These are phyloP conservation scores for Glonium stellatum DNA, from an alignment of 495 filamentous ascomycete species.

Conservation along the genomic window DNA sequence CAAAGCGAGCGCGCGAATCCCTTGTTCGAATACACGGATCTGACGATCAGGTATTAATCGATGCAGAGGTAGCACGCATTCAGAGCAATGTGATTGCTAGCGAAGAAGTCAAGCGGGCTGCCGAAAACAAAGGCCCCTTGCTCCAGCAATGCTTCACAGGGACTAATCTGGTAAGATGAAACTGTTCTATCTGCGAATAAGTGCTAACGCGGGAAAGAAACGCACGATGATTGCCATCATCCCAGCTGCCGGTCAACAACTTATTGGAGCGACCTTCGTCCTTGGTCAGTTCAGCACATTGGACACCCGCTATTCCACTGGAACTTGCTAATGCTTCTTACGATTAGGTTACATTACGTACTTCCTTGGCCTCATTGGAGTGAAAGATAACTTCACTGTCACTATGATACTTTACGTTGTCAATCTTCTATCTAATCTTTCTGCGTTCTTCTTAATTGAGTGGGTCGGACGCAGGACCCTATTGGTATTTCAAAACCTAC, in stretches of 20 bases:
- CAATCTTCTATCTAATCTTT: constrained; percentile 2
- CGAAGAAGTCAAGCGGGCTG: not conserved
- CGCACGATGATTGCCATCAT: constrained; percentile 3
- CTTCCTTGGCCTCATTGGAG: not conserved
- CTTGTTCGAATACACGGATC: not conserved
- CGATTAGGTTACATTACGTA: constrained; percentile 4
- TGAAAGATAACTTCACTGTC: constrained; percentile 5
- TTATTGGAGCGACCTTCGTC: constrained; percentile 2
- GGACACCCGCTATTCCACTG: not conserved
- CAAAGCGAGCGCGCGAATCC: not conserved
- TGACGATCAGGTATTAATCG: not conserved
- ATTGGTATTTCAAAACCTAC: not conserved
- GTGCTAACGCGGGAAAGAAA: not conserved
- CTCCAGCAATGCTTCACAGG: not conserved
- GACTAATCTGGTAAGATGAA: not conserved
- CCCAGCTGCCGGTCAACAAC: constrained; percentile 4
- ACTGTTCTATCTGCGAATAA: not conserved
- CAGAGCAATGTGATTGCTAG: not conserved
- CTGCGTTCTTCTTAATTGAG: constrained; percentile 6
- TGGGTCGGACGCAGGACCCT: not conserved
- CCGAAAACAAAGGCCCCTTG: not conserved
- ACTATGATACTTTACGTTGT: constrained; percentile 3
- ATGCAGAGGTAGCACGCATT: not conserved
- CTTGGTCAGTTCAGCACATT: not conserved
- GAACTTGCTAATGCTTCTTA: not conserved